Evolutionary conservation across 202 grass and related monocot genomes (phyloP), one percentile per base, ranked within the genome.

Genomic region (Carex sylvatica): DNA sequence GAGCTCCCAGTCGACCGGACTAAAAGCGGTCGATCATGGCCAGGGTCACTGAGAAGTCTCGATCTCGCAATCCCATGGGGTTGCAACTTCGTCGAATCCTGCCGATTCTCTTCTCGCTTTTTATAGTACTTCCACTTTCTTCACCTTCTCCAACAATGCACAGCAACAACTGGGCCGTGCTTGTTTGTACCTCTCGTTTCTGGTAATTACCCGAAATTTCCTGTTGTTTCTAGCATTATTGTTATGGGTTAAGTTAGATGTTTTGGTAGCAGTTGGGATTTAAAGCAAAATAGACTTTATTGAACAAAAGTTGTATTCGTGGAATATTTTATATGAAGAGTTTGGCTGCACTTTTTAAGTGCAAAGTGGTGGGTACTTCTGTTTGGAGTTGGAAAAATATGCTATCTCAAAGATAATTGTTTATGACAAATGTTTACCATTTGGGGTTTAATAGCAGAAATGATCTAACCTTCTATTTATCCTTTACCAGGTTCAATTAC

Each of bases 131-230:
- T 64, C 84, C 81, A 9, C 15, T 77, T 62, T 31, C 19, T 52
- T 66, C 46, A 54, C 38, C 80, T 31, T 82, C 74, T 69, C 59
- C 85, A 18, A 81, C 80, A 53, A 84, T 99, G 91, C 97, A 99
- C 89, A 93, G 89, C 86, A 99, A 99, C 85, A 96, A 99, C 85
- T 99, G 91, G 97, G 97, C 91, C 80, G 91, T 96, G 70, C 88
- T 96, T 35, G 97, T 96, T 11, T 96, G 93, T 83, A 96, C 93
- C 64, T 99, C 97, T 30, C 93, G 93, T 3, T 99, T 94, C 88
- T 96, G 97, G 97, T 99, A 91, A 90, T 61, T 16, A 6, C 74
- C 52, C 6, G 4, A 19, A 22, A 22, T 58, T 6, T 61, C n/a
- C 2, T 47, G 14, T 53, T 84, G 26, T 55, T 73, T 84, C 8